Base-by-base conservation (phyloP, 495 filamentous ascomycete species). In the Penicillium riverlandense region DNA sequence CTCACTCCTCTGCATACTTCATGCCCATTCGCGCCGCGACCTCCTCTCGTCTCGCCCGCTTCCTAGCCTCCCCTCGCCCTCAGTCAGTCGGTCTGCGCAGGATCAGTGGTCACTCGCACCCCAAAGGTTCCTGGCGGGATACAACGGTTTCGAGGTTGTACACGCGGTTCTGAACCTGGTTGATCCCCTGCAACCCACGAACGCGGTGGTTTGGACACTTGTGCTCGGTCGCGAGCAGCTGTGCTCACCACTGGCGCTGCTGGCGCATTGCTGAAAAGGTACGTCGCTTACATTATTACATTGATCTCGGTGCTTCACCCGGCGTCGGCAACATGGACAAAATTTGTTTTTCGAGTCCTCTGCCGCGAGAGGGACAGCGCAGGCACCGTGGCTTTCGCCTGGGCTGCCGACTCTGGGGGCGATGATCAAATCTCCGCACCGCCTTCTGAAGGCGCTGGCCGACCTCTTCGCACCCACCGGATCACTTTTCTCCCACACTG, bases 361-460 rank as follows among this genome's bases (percentile, higher is more conserved):
- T 12, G 34, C 40, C 38, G 47, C 22, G 22, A 22, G 2, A 22
- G 2, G 22, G 22, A 4, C 22, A 22, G 22, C 22, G 22, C 22
- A 22, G 22, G 22, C 22, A 4, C 22, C 22, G 22, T 22, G 22
- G 22, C 0, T 22, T 22, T 22, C 22, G 22, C 22, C 22, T 22
- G 22, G 22, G 22, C 22, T 55, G 42, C 42, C 59, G 53, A 52
- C 52, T 57, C 51, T 67, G 62, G 62, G 63, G 62, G 48, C 45
- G 58, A 64, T 64, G 63, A 68, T 63, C 59, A 70, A 22, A 65
- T 69, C 67, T 71, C 67, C 67, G 67, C 67, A 71, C 67, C 67
- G 67, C 67, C 67, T 71, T 66, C 62, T 62, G 54, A 49, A 58
- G 55, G 54, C 55, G 43, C 49, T 52, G 43, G 48, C 49, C 53